Evolutionary conservation across 1,284 basidiomycete species (phyloP), one percentile per base, ranked within the genome.

Genomic region (Tilletia indica): DNA sequence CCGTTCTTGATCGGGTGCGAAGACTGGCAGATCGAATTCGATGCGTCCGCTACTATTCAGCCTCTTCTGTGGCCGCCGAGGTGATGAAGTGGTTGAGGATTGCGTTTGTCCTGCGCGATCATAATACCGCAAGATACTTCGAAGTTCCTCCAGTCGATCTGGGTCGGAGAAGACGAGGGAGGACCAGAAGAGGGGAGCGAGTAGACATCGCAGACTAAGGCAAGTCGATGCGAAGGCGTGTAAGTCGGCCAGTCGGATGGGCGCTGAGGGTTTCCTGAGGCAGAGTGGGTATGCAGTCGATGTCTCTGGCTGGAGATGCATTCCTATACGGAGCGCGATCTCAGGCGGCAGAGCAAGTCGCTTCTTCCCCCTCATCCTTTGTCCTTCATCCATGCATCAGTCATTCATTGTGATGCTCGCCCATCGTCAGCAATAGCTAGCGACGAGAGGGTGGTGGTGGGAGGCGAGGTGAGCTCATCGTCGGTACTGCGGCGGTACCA

Each of bases 131-230:
- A 72, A 45, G 1, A 72, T 12, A 16, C n/a, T 19, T 14, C 31
- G 61, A n/a, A 70, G 64, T 64, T 72, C 54, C 2, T 56, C 68
- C 11, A 72, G 54, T 21, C 61, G 68, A n/a, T 70, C 67, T 8
- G 68, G 68, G 1, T 68, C 49, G 38, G 61, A 54, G 25, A 72
- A 61, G 45, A 69, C 49, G 31, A 72, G 36, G 0, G 69, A 61
- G n/a, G 56, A 54, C 71, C 71, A 72, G 25, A 72, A n/a, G 21
- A 72, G 42, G 2, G 71, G 71, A 9, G 68, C 68, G 39, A 72
- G 71, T 2, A 72, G 34, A 34, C 61, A 64, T 38, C 61, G 61
- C 16, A 64, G 38, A 12, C 34, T 38, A 36, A 64, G 61, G 36
- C 61, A 64, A 3, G 61, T 64, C 31, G 61, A 64, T 39, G 61